A percentile compares a stretch with the other conserved stretches of the same genome.
These are phyloP conservation scores for Epichloe coenophiala DNA, from an alignment of 2,329 filamentous ascomycete species.

Conservation along the genomic window DNA sequence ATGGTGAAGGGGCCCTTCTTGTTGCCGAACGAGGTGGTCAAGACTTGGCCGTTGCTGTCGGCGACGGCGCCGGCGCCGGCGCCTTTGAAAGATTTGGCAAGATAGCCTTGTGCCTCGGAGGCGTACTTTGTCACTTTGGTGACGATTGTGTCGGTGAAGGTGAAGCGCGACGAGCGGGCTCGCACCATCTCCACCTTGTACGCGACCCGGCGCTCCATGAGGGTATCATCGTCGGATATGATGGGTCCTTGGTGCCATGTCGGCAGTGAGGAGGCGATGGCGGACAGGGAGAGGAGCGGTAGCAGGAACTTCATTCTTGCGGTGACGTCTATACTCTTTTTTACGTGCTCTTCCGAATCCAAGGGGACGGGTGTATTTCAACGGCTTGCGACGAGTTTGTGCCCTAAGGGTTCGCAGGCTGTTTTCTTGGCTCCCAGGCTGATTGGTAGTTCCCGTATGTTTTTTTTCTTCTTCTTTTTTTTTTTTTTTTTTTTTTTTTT, in stretches of 20 bases:
- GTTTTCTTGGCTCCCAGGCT: no score
- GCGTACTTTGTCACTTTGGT: conserved; percentile 6
- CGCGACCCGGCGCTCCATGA: conserved; percentile 4
- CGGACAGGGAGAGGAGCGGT: conserved; percentile 1
- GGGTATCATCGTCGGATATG: conserved; percentile 6
- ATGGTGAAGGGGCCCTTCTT: not conserved
- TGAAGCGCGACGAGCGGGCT: not conserved
- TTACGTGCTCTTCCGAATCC: not conserved
- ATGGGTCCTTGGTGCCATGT: conserved; percentile 3
- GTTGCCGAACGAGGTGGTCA: conserved; percentile 3
- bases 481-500: no score
- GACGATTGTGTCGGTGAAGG: not conserved
- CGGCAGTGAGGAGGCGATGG: conserved; percentile 1
- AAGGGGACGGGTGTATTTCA: no score
- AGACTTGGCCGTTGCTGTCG: conserved; percentile 9
- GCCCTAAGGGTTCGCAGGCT: no score
- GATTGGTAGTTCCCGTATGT: no score
- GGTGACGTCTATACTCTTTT: not conserved
- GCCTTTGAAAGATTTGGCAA: not conserved
- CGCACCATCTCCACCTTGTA: conserved; percentile 1
- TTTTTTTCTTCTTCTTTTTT: no score
- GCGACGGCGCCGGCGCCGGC: conserved; percentile 7
- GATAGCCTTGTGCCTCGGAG: conserved; percentile 6
- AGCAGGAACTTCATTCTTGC: conserved; percentile 1
- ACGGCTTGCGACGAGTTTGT: no score